Conservation (phyloP, 2,329 filamentous ascomycete genomes). For the Xylaria sp. region DNA sequence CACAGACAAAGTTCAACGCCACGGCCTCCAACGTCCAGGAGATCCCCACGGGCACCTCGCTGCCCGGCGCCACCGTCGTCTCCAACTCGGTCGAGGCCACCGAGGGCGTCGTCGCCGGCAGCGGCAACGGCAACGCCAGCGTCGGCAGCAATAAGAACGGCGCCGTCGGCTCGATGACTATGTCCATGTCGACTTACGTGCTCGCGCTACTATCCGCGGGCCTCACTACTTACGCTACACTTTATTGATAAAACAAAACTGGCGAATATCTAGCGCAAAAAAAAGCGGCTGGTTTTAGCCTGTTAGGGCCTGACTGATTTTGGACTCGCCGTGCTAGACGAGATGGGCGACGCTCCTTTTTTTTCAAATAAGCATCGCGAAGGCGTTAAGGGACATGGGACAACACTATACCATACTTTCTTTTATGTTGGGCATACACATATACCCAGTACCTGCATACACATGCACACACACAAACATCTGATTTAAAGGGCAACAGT, state of each 20-base stretch:
- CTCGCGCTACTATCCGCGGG: conserved; percentile 33
- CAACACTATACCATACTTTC: conserved; percentile 20
- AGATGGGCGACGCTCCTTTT: not conserved
- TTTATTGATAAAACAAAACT: conserved; percentile 30
- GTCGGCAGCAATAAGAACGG: conserved; percentile 26
- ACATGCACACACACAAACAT: not conserved
- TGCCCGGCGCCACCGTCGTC: conserved; percentile 66
- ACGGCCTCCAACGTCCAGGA: conserved; percentile 62
- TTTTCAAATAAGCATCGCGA: conserved; percentile 30
- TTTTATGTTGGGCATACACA: conserved; percentile 1
- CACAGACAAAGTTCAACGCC: conserved; percentile 71
- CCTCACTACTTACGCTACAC: conserved; percentile 30
- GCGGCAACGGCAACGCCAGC: conserved; percentile 33
- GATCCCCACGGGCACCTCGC: conserved; percentile 60
- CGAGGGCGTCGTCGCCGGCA: conserved; percentile 50
- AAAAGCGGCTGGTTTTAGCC: not conserved
- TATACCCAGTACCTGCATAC: not conserved
- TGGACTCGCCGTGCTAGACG: not conserved
- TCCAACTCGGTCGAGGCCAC: conserved; percentile 61
- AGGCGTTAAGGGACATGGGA: conserved; percentile 25
- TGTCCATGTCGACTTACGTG: conserved; percentile 27
- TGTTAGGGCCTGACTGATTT: not conserved
- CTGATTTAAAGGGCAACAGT: not conserved
- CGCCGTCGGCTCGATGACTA: conserved; percentile 26
- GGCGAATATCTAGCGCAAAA: not conserved